These are phyloP conservation scores for Esteya vermicola DNA, from an alignment of 2,329 filamentous ascomycete species.

Conservation along the genomic window DNA sequence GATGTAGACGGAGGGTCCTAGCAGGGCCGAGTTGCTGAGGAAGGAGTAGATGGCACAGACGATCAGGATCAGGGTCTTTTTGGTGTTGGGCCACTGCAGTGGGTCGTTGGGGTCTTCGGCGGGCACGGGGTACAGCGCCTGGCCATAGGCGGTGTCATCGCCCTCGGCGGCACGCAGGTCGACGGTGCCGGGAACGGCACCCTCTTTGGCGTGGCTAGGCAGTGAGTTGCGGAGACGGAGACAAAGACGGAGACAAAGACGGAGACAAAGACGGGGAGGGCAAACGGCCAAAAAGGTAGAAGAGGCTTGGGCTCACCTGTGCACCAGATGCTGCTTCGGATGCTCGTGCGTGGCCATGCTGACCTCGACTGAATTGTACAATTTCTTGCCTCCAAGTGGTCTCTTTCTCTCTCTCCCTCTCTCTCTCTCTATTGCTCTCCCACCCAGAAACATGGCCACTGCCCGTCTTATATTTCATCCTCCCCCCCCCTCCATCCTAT, in stretches of 20 bases:
- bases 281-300: too few relatives aligned
- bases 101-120: constrained; percentile 48
- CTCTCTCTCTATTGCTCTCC: too few relatives aligned
- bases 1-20: constrained; percentile 45
- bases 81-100: constrained; percentile 39
- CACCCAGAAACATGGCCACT: too few relatives aligned
- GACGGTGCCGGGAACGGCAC: constrained; percentile 14
- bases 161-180: constrained; percentile 28
- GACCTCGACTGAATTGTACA: too few relatives aligned
- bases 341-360: not conserved
- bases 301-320: constrained; percentile 7
- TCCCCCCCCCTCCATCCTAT: too few relatives aligned
- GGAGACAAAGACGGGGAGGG: too few relatives aligned
- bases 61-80: constrained; percentile 41
- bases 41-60: constrained; percentile 42
- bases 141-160: constrained; percentile 44
- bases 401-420: too few relatives aligned
- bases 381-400: too few relatives aligned
- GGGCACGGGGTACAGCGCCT: constrained; percentile 46
- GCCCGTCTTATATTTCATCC: too few relatives aligned
- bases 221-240: constrained; percentile 1
- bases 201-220: constrained; percentile 15
- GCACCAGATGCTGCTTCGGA: constrained; percentile 6
- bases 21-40: constrained; percentile 39
- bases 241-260: too few relatives aligned